phyloP scores from a whole-genome alignment of 2,329 filamentous ascomycete genomes.

The Ophiostoma piceae region DNA sequence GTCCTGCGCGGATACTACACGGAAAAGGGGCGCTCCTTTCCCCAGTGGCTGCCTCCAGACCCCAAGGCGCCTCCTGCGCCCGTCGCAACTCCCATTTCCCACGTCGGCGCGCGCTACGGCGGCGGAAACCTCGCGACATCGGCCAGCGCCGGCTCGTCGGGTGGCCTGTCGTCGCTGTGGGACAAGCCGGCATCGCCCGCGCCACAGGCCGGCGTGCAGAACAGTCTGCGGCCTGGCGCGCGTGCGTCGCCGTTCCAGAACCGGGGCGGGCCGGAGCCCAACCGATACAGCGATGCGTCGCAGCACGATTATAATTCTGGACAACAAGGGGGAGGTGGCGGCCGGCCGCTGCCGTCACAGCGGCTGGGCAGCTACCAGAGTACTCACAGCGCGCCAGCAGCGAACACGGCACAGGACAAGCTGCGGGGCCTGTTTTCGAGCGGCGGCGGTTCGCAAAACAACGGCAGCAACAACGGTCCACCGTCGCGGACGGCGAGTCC shows the following conservation, averaged over 20 bases:
- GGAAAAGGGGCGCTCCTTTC: conserved; percentile 77
- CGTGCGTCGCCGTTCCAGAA: conserved; percentile 18
- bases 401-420: conserved; percentile 68
- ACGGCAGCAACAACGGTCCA: conserved; percentile 31
- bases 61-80: conserved; percentile 63
- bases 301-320: not conserved
- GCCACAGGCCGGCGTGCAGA: conserved; percentile 31
- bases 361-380: conserved; percentile 69
- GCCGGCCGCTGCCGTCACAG: conserved; percentile 53
- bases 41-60: conserved; percentile 82
- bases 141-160: conserved; percentile 29
- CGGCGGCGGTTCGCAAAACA: conserved; percentile 35
- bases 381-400: conserved; percentile 38
- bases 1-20: conserved; percentile 89
- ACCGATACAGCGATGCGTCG: conserved; percentile 30
- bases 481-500: conserved; percentile 40
- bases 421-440: conserved; percentile 76
- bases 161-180: conserved; percentile 54
- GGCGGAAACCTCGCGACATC: conserved; percentile 36
- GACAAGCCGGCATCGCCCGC: conserved; percentile 37
- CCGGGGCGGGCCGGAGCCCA: conserved; percentile 30
- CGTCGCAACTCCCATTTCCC: conserved; percentile 45
- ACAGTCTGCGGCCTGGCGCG: conserved; percentile 2
- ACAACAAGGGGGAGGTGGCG: not conserved
- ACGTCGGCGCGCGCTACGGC: conserved; percentile 52